Evolutionary conservation across 2,329 filamentous ascomycete species (phyloP).

Genomic region (Microascus cirrosus): DNA sequence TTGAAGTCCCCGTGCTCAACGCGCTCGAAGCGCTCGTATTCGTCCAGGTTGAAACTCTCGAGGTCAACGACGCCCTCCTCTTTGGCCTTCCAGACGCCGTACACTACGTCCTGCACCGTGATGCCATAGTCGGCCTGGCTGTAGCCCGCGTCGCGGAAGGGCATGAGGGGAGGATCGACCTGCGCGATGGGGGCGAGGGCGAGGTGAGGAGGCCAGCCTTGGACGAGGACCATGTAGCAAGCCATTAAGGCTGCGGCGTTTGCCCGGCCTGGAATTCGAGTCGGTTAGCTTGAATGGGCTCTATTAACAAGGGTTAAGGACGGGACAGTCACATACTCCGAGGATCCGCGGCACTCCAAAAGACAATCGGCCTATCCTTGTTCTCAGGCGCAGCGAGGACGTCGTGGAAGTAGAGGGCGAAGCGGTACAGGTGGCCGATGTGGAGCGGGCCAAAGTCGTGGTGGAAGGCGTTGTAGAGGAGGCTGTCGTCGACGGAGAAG

Average conservation of each 20-base stretch:
- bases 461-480: constrained; percentile 97
- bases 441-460: constrained; percentile 96
- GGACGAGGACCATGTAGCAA: constrained; percentile 98
- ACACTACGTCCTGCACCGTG: constrained; percentile 93
- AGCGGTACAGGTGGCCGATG: constrained; percentile 93
- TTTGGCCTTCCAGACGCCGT: constrained; percentile 97
- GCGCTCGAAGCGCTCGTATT: constrained; percentile 92
- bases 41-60: constrained; percentile 89
- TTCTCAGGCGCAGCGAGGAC: constrained; percentile 87
- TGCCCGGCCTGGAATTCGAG: constrained; percentile 54
- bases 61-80: constrained; percentile 86
- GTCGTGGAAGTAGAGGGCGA: constrained; percentile 91
- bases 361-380: constrained; percentile 81
- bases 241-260: constrained; percentile 93
- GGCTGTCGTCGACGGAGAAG: constrained; percentile 85
- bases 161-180: constrained; percentile 95
- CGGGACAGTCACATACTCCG: constrained; percentile 52
- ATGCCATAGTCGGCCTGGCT: constrained; percentile 95
- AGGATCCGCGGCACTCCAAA: constrained; percentile 89
- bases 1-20: constrained; percentile 99
- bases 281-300: background rate
- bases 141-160: constrained; percentile 95
- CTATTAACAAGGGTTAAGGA: background rate
- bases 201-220: constrained; percentile 93
- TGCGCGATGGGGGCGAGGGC: constrained; percentile 93